Base-by-base conservation (phyloP, 75 land plant genomes). In the Picea sitchensis region DNA sequence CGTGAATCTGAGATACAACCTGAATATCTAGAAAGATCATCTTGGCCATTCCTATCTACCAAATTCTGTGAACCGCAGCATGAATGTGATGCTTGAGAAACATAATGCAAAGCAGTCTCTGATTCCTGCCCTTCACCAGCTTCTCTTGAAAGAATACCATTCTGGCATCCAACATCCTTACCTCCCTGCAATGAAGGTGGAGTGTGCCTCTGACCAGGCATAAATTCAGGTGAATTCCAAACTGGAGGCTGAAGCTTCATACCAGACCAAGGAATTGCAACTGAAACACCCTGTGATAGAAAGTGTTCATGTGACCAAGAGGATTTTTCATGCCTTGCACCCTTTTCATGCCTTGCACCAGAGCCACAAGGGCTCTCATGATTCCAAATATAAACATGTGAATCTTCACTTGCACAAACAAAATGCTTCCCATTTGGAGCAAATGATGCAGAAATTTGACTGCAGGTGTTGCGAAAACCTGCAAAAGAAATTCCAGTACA, bases 261-360 rank as follows among this genome's bases (percentile, higher is more conserved):
- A 51, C 96, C 95, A 81, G 86, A 68, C 98, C 98, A 97, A 34
- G 98, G 94, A 72, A 97, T 85, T 61, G 99, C 99, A 61, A 95
- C 77, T 8, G 90, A 89, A 38, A 88, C 98, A 83, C 89, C 80
- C 36, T 82, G 68, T 31, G 90, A 89, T 78, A 80, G 74, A 80
- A 97, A 97, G 13, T 82, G 84, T 80, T 95, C 99, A 80, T 80
- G 90, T 14, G 98, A 90, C 58, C 78, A 71, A 17, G 74, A 72
- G 67, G 61, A 82, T 75, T 86, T 88, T 30, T 79, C 63, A 51
- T 83, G 88, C 41, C 76, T 71, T 12, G 61, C 36, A 18, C 69
- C 36, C 77, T 86, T 88, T 30, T 79, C 63, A 51, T 83, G 88
- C 41, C 76, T 71, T 12, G 61, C 36, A 18, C 69, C 36, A 51